Base-by-base conservation (phyloP, 2,329 filamentous ascomycete genomes). In the Pyricularia sp. region DNA sequence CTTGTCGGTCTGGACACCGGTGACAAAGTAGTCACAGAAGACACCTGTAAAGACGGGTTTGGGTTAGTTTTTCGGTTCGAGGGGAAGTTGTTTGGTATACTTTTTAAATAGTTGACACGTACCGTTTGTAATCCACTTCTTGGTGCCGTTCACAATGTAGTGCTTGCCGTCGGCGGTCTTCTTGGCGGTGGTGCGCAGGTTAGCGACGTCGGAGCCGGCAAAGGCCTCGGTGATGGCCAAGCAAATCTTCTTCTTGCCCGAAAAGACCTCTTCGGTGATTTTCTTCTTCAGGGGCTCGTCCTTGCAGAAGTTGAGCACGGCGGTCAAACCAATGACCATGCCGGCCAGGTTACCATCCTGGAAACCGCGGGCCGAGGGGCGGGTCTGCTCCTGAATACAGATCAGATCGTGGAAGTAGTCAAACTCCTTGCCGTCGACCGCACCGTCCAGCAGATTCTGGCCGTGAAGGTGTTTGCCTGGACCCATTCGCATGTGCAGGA, bases 211-310 rank as follows among this genome's bases (percentile, higher is more conserved):
- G 49, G 84, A 88, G 16, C 91, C 91, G 19, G 91, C 91, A 75
- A 96, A 94, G 0, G 91, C 91, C 76, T 96, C 91, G 1, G 91
- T 94, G 72, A 96, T 91, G 64, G 91, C 91, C 3, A 96, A 80
- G 72, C 88, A 93, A 73, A 94, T 91, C 81, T 93, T 93, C 84
- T 94, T 94, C 81, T 87, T 85, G 66, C 91, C 91, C 60, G 82
- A 84, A 69, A 96, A 82, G 60, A 91, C 87, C 70, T 94, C 89
- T 44, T 86, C 80, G 40, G 86, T 84, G 61, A 96, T 81, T 64
- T 81, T 81, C 69, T 87, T 82, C 76, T 87, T 87, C 70, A 90
- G 82, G 57, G 78, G 78, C 65, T 84, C 79, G 71, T 93, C 83
- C 63, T 83, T 84, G 74, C 89, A 84, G 81, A 88, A 96, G 78